A percentile compares a stretch with the other conserved stretches of the same genome.
Conservation (phyloP, 352 stramenopile species). For the Globisporangium okanoganense region DNA sequence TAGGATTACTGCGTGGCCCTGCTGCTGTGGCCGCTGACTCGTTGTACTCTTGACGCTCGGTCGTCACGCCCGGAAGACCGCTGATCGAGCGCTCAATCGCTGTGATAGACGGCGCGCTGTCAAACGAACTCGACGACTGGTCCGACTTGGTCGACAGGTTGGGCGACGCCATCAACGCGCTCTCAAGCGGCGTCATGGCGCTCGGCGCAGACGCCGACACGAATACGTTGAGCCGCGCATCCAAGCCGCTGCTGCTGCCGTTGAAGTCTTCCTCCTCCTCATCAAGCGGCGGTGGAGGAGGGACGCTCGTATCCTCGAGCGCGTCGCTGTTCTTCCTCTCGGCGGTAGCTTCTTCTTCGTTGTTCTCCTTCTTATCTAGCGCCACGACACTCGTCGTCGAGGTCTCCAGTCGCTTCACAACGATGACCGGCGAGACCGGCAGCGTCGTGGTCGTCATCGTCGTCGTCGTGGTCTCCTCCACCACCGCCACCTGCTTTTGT, state of each 20-base stretch:
- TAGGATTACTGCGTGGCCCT: constrained; percentile 30
- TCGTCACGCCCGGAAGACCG: constrained; percentile 28
- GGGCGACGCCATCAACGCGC: constrained; percentile 24
- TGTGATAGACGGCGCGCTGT: constrained; percentile 39
- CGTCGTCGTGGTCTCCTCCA: neutral
- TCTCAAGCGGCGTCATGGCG: constrained; percentile 31
- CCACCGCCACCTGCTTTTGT: neutral
- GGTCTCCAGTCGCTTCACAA: constrained; percentile 9
- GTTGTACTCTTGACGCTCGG: constrained; percentile 23
- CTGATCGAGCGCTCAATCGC: constrained; percentile 33
- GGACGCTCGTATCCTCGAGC: neutral
- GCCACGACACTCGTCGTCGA: neutral
- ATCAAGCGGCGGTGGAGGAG: constrained; percentile 6
- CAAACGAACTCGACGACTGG: constrained; percentile 37
- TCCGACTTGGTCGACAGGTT: constrained; percentile 25
- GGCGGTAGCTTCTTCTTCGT: neutral
- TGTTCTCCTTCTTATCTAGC: neutral
- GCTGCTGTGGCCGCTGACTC: constrained; percentile 1
- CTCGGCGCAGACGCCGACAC: constrained; percentile 31
- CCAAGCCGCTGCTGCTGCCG: constrained; percentile 1
- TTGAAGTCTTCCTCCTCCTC: neutral
- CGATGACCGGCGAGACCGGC: constrained; percentile 9
- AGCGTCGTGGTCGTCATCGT: constrained; percentile 1
- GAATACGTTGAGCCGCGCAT: constrained; percentile 20
- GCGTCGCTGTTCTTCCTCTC: neutral